Evolutionary conservation across 176 grass and related monocot genomes (phyloP).

Genomic region (Leersia perrieri): DNA sequence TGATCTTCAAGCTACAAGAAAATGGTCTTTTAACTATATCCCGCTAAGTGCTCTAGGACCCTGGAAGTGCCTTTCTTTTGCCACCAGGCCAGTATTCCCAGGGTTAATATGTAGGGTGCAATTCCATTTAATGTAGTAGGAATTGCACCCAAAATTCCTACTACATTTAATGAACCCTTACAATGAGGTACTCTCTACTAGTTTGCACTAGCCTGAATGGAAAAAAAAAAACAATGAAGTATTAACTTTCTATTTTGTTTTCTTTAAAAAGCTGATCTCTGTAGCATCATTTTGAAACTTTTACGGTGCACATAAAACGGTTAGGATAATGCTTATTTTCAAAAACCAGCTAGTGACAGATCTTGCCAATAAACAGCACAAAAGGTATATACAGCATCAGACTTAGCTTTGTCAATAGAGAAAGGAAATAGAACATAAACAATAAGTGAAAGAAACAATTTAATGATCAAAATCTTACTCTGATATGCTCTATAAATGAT

Average conservation of each 20-base stretch:
- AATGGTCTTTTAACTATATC: background rate
- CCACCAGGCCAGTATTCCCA: background rate
- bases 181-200: background rate
- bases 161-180: background rate
- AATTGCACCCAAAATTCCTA: no score
- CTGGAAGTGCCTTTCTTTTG: background rate
- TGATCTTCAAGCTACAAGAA: background rate
- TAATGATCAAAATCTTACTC: conserved; percentile 50
- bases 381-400: conserved; percentile 12
- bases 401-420: background rate
- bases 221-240: conserved; percentile 5
- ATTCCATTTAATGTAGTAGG: no score
- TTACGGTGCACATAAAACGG: background rate
- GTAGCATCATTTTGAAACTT: background rate
- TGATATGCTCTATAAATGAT: conserved; percentile 78
- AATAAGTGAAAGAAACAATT: background rate
- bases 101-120: background rate
- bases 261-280: background rate
- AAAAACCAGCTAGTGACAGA: background rate
- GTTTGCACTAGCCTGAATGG: background rate
- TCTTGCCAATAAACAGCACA: background rate
- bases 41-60: conserved; percentile 4
- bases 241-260: background rate
- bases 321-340: background rate
- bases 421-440: background rate